Base-by-base conservation (phyloP, 352 stramenopile genomes). In the Globisporangium alternatum region DNA sequence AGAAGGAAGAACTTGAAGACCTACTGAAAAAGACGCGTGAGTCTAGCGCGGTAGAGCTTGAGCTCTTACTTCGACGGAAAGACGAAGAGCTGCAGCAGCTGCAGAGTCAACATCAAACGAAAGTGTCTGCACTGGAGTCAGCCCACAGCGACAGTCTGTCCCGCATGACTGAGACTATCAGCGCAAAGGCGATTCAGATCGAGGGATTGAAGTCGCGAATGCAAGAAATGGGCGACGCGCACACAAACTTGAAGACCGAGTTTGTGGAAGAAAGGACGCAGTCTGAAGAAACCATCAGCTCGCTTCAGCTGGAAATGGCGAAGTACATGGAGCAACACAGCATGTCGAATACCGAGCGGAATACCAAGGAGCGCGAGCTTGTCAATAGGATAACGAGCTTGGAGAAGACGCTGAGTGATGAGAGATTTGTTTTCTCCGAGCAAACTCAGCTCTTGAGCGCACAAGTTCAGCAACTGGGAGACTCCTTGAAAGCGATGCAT, bases 131-230 rank as follows among this genome's bases (percentile, higher is more conserved):
- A 48, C 19, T 78, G 10, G 41, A 63, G 10, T 21, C 55, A 31
- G 48, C 62, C 2, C 64, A 76, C 15, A 74, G 62, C 7, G 60
- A 70, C 13, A 66, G 56, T 0, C 64, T 84, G 17, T 57, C 64
- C 0, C 63, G 60, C 30, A 81, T 86, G 76, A 83, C 75, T 1
- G 53, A 62, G 12, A n/a, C 69, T n/a, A 62, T 86, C 43, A 68
- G 76, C 8, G 57, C 66, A 17, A 89, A 89, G 53, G 65, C 72
- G 8, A 55, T 7, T 7, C 44, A 67, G 13, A 51, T 89, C 22
- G 70, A 83, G 25, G 9, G 68, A n/a, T 51, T 82, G 6, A 80
- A 65, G 31, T 21, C 60, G 52, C 64, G 51, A 19, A 44, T 76
- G 39, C 65, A 53, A 8, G 22, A 67, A 41, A 30, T 52, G 9